Conservation (phyloP, 345 rosid genomes). For the Raphanus raphanistrum region DNA sequence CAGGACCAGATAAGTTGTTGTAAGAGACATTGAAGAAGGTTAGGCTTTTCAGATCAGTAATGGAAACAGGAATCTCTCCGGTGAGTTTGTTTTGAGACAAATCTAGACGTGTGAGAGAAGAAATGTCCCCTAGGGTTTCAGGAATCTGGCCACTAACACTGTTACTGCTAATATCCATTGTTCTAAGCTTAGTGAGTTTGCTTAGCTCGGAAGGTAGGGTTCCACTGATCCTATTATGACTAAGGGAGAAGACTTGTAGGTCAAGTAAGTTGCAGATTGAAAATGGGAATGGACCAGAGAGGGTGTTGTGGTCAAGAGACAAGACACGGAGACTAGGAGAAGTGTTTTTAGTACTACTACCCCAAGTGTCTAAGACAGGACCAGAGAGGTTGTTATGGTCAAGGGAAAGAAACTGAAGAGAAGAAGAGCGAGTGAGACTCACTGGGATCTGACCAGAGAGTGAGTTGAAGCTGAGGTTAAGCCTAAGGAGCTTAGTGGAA, state of each 20-base stretch:
- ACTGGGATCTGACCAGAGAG: conserved; percentile 55
- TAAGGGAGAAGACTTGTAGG: conserved; percentile 55
- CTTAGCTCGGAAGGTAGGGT: conserved; percentile 54
- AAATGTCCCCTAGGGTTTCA: conserved; percentile 48
- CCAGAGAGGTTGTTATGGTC: conserved; percentile 66
- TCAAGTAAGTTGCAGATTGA: conserved; percentile 49
- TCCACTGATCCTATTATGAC: conserved; percentile 63
- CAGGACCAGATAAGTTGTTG: conserved; percentile 80
- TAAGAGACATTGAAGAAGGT: conserved; percentile 74
- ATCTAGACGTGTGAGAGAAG: conserved; percentile 53
- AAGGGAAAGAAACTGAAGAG: conserved; percentile 56
- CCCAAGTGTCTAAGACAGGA: conserved; percentile 53
- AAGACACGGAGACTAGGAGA: conserved; percentile 41
- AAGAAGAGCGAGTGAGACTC: conserved; percentile 47
- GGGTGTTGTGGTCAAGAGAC: conserved; percentile 45
- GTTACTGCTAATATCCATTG: conserved; percentile 59
- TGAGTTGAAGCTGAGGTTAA: conserved; percentile 67
- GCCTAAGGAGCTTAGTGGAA: conserved; percentile 61
- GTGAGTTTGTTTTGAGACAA: conserved; percentile 59
- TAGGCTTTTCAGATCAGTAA: conserved; percentile 54
- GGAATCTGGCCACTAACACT: conserved; percentile 66
- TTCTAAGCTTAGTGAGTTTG: conserved; percentile 56
- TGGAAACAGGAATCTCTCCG: conserved; percentile 73
- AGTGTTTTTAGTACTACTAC: conserved; percentile 15
- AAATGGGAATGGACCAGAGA: conserved; percentile 62